Percentiles rank a stretch among this genome's conserved stretches.
These are phyloP conservation scores for Saccharomycopsis hybrid DNA, from an alignment of 1,139 yeast genomes.

Conservation along the genomic window DNA sequence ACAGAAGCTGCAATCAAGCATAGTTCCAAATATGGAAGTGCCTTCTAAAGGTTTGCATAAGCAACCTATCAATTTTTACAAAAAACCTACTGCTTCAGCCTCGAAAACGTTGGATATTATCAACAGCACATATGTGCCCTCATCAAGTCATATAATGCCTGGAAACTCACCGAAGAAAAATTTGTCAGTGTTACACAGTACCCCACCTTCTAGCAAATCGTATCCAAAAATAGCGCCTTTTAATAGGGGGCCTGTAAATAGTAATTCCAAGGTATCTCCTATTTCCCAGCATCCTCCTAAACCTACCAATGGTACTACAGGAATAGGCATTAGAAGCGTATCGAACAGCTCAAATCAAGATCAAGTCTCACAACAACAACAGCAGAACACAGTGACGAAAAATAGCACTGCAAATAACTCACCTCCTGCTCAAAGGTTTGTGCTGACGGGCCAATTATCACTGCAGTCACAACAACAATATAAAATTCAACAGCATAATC, in stretches of 20 bases:
- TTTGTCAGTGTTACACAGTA: neutral
- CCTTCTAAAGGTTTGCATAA: slow-evolving; percentile 3
- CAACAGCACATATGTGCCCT: slow-evolving; percentile 21
- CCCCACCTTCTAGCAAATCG: slow-evolving; percentile 1
- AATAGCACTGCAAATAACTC: neutral
- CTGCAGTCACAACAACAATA: neutral
- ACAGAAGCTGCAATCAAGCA: neutral
- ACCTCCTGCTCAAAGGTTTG: slow-evolving; percentile 3
- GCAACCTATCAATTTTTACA: slow-evolving; percentile 9
- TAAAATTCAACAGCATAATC: neutral
- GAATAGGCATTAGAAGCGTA: neutral
- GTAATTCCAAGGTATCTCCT: neutral
- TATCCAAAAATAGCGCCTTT: slow-evolving; percentile 11
- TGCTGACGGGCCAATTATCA: neutral
- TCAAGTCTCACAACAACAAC: neutral
- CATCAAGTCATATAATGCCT: slow-evolving; percentile 15
- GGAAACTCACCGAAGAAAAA: slow-evolving; percentile 16
- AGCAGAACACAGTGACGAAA: neutral
- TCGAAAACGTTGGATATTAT: slow-evolving; percentile 21
- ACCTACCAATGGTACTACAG: neutral
- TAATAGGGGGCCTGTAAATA: neutral
- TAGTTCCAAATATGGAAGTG: neutral
- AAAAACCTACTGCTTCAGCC: slow-evolving; percentile 16
- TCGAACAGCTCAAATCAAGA: too few species aligned
- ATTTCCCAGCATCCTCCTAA: neutral